These are phyloP conservation scores for Xerocomus spinulosus DNA, from an alignment of 768 basidiomycete species.

Conservation along the genomic window DNA sequence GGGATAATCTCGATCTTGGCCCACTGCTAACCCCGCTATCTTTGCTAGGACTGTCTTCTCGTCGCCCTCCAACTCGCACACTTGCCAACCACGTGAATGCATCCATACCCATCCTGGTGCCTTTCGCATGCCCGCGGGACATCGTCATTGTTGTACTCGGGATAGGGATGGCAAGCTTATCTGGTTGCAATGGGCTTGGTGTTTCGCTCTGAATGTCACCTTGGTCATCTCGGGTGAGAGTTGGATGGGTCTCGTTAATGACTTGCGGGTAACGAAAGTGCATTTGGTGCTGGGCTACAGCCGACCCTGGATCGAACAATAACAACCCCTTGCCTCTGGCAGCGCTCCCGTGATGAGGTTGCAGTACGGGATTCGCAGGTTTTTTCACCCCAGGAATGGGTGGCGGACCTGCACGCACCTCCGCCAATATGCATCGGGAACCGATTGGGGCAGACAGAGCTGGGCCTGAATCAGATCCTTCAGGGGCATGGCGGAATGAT, in stretches of 20 bases:
- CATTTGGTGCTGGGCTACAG: conserved; percentile 14
- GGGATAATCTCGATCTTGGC: conserved; percentile 40
- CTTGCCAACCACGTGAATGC: conserved; percentile 68
- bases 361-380: conserved; percentile 25
- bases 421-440: conserved; percentile 61
- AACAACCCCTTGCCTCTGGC: conserved; percentile 28
- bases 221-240: conserved; percentile 13
- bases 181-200: conserved; percentile 6
- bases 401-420: conserved; percentile 55
- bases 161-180: conserved; percentile 19
- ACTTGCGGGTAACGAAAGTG: conserved; percentile 34
- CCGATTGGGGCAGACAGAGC: conserved; percentile 66
- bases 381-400: conserved; percentile 18
- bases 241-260: conserved; percentile 8
- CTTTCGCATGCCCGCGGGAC: conserved; percentile 45
- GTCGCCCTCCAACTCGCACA: conserved; percentile 57
- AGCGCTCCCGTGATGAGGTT: conserved; percentile 33
- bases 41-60: conserved; percentile 54
- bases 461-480: conserved; percentile 34
- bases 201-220: conserved; percentile 6
- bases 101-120: conserved; percentile 62
- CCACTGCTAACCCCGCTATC: conserved; percentile 43
- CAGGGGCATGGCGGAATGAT: conserved; percentile 57
- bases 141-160: conserved; percentile 36
- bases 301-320: conserved; percentile 36